Conservation (phyloP, 495 filamentous ascomycete genomes). For the Rusavskia elegans region DNA sequence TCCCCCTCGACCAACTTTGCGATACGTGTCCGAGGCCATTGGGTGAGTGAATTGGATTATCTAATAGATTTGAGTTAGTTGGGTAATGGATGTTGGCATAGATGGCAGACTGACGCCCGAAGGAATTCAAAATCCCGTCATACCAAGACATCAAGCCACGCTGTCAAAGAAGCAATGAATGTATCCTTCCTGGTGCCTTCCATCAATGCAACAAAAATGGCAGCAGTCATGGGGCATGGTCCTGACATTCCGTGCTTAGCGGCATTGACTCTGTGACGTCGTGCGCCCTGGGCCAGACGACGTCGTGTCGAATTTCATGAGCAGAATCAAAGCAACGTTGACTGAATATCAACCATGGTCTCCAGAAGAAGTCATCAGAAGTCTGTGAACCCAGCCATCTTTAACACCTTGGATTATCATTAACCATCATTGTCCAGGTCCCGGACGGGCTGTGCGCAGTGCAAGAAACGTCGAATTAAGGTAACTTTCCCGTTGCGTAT, state of each 20-base stretch:
- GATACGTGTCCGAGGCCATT: conserved; percentile 1
- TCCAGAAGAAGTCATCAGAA: conserved; percentile 15
- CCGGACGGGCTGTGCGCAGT: conserved; percentile 13
- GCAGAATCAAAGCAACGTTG: not conserved
- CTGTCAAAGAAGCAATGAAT: too few species aligned
- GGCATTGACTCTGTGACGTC: too few species aligned
- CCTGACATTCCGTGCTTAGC: too few species aligned
- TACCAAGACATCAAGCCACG: too few species aligned
- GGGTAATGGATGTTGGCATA: not conserved
- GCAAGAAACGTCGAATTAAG: conserved; percentile 15
- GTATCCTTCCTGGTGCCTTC: too few species aligned
- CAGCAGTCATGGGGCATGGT: too few species aligned
- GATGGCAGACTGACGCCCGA: too few species aligned
- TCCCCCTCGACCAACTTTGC: conserved; percentile 8
- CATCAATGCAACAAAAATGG: too few species aligned
- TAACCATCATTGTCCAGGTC: not conserved
- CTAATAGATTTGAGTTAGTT: not conserved
- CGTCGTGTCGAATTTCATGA: too few species aligned
- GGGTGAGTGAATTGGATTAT: not conserved
- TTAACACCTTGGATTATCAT: not conserved
- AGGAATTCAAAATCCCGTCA: too few species aligned
- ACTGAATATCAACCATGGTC: conserved; percentile 4
- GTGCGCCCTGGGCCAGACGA: too few species aligned
- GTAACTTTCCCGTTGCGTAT: conserved; percentile 2
- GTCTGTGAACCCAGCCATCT: not conserved